Evolutionary conservation across 176 grass and related monocot genomes (phyloP).

Genomic region (Musa beccarii): DNA sequence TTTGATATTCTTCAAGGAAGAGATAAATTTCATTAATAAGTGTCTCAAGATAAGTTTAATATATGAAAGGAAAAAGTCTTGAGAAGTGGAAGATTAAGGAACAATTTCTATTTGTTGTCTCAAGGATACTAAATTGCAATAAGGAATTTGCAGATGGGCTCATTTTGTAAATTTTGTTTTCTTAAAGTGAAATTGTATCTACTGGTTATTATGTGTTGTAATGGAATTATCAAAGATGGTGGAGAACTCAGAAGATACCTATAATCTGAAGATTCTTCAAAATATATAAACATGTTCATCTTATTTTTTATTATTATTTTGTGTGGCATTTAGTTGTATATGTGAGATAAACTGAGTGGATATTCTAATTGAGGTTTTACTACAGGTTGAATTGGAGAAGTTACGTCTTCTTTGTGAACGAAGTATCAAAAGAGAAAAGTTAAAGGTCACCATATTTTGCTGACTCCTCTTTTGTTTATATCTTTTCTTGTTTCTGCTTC

Average conservation of each 20-base stretch:
- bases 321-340: neutral
- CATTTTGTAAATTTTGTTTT: neutral
- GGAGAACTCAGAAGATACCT: neutral
- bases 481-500: neutral
- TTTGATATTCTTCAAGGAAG: no score
- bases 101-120: neutral
- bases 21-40: no score
- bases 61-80: neutral
- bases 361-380: conserved; percentile 6
- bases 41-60: no score
- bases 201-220: neutral
- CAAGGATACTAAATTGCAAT: neutral
- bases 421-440: conserved; percentile 95
- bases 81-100: neutral
- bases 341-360: conserved; percentile 4
- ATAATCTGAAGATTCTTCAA: no score
- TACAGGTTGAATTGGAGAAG: conserved; percentile 86
- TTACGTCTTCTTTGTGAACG: conserved; percentile 90
- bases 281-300: neutral
- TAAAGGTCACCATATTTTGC: conserved; percentile 42
- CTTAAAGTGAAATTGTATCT: neutral
- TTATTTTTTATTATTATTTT: neutral
- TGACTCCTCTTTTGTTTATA: neutral
- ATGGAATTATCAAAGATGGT: neutral
- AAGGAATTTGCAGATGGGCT: no score